A percentile compares a stretch with the other conserved stretches of the same genome.
phyloP scores from a whole-genome alignment of 225 moss, liverwort and hornwort species.

The Polytrichum formosum region DNA sequence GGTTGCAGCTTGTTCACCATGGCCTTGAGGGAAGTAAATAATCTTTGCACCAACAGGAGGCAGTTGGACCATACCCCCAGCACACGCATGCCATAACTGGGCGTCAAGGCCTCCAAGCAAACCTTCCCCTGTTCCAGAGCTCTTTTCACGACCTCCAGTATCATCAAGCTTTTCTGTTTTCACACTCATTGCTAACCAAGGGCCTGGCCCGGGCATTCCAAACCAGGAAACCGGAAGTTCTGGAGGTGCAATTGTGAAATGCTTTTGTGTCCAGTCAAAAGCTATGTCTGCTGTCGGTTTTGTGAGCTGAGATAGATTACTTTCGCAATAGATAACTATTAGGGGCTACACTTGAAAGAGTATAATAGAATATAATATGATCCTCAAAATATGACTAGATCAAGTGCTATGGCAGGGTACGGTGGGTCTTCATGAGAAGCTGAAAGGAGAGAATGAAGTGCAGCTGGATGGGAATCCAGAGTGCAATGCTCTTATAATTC shows the following conservation, averaged over 20 bases:
- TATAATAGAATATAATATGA: too few relatives aligned
- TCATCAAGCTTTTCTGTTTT: slow-evolving; percentile 60
- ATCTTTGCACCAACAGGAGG: slow-evolving; percentile 67
- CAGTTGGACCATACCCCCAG: slow-evolving; percentile 85
- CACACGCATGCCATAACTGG: slow-evolving; percentile 88
- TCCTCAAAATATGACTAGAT: too few relatives aligned
- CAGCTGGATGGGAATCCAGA: too few relatives aligned
- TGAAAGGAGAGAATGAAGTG: too few relatives aligned
- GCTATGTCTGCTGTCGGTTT: too few relatives aligned
- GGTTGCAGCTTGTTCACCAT: slow-evolving; percentile 81
- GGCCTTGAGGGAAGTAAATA: slow-evolving; percentile 86
- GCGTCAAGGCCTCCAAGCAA: slow-evolving; percentile 62
- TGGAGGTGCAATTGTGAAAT: background rate
- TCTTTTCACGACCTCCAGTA: slow-evolving; percentile 26
- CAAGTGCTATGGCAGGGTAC: too few relatives aligned
- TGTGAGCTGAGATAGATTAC: too few relatives aligned
- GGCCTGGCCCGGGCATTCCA: slow-evolving; percentile 62
- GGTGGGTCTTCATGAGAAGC: too few relatives aligned
- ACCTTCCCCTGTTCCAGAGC: slow-evolving; percentile 21
- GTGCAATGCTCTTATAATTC: too few relatives aligned
- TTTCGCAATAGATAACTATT: too few relatives aligned
- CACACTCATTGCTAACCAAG: slow-evolving; percentile 49
- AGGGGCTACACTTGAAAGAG: too few relatives aligned
- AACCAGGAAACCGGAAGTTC: slow-evolving; percentile 25
- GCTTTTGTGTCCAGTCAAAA: too few relatives aligned